Percentiles rank a stretch among this genome's conserved stretches.
Evolutionary conservation across 768 basidiomycete genomes (phyloP).

Genomic region (Lanmaoa pseudosensibilis): DNA sequence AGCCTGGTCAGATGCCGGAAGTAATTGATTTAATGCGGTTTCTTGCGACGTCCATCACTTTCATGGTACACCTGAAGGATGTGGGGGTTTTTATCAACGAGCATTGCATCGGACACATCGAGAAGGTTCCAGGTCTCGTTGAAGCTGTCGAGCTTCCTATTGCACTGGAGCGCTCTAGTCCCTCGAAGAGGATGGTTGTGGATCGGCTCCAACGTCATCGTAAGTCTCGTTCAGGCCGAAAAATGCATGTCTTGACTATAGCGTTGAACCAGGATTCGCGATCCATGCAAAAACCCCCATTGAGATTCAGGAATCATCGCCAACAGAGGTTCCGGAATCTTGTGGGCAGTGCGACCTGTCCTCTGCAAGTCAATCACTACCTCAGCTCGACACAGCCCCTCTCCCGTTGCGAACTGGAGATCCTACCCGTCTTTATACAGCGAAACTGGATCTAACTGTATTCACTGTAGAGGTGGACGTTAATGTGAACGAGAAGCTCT

Average conservation of each 20-base stretch:
- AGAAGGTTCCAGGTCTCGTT: slow-evolving; percentile 47
- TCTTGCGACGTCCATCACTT: slow-evolving; percentile 85
- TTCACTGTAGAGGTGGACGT: slow-evolving; percentile 19
- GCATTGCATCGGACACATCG: slow-evolving; percentile 59
- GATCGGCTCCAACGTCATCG: slow-evolving; percentile 43
- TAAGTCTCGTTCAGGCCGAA: neutral
- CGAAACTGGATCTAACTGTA: slow-evolving; percentile 27
- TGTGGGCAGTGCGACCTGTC: neutral
- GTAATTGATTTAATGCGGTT: slow-evolving; percentile 86
- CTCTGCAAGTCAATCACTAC: neutral
- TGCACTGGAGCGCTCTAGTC: slow-evolving; percentile 53
- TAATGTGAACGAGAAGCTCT: neutral
- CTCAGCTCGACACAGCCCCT: neutral
- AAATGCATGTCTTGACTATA: neutral
- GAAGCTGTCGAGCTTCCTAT: slow-evolving; percentile 51
- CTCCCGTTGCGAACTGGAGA: neutral
- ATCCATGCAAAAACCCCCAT: slow-evolving; percentile 59
- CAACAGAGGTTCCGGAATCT: neutral
- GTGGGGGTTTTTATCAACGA: slow-evolving; percentile 81
- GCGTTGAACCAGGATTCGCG: slow-evolving; percentile 49
- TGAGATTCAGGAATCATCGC: too few species aligned
- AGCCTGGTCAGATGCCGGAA: slow-evolving; percentile 70
- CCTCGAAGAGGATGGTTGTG: slow-evolving; percentile 57
- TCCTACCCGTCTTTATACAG: slow-evolving; percentile 32
- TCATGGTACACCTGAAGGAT: slow-evolving; percentile 75